Evolutionary conservation across 768 basidiomycete species (phyloP), one percentile per base, ranked within the genome.

Genomic region (Podaxis sp.): DNA sequence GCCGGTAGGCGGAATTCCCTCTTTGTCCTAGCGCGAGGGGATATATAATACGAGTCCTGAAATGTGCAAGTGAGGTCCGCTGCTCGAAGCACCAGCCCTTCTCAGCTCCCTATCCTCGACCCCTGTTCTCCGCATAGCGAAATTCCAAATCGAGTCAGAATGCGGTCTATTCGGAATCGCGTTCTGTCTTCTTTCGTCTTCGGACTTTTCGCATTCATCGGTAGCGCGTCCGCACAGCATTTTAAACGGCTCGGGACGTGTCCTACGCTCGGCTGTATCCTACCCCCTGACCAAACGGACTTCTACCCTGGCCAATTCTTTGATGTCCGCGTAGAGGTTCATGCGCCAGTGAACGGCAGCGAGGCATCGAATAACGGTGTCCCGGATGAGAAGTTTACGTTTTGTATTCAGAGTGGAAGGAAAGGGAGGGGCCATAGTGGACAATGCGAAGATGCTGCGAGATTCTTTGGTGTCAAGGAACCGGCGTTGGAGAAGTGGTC

Each of bases 241-340:
- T 80, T 75, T 71, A 70, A 75, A 66, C 72, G 79, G 17, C 75
- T 80, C 15, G 78, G 79, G 7, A 68, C 73, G 29, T 80, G 79
- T 60, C 77, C 78, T 2, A 76, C 70, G n/a, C 70, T 80, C 12
- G 79, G 79, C 46, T 80, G 78, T 50, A 68, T 80, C 13, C 75
- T 80, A 57, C 79, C 79, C n/a, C 79, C 79, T 25, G 78, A 80
- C 65, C 78, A 77, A 61, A 76, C 76, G 29, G 77, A 79, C 55
- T 80, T 80, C 67, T 68, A 77, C 27, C 71, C 75, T 40, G 78
- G 78, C 24, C 78, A 79, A 61, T 69, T 76, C 38, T 80, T 80
- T 64, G 79, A 80, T 59, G 73, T 80, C 57, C 76, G 79, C 13
- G 65, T 79, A 9, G 78, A 80, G 59, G 74, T 79, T 2, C 78